phyloP scores from a whole-genome alignment of 2,329 filamentous ascomycete genomes.

The Gaeumannomyces sp. region DNA sequence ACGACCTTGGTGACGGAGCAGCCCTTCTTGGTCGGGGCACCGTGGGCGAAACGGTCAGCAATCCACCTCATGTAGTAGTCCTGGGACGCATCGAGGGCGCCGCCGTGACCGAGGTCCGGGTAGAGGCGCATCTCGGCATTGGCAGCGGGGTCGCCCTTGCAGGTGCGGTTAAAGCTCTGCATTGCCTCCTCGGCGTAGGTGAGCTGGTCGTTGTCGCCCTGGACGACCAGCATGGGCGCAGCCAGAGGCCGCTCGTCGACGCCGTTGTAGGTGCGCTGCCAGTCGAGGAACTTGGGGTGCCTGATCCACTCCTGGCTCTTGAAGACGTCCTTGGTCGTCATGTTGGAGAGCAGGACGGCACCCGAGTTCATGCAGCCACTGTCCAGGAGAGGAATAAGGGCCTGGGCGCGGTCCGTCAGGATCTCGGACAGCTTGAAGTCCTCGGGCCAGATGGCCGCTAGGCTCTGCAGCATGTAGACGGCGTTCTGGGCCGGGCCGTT shows the following conservation, averaged over 20 bases:
- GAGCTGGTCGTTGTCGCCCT: slow-evolving; percentile 16
- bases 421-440: slow-evolving; percentile 15
- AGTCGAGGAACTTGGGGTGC: not conserved
- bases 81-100: slow-evolving; percentile 10
- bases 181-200: slow-evolving; percentile 4
- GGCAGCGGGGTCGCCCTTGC: not conserved
- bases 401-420: slow-evolving; percentile 10
- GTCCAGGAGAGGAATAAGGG: slow-evolving; percentile 11
- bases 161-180: slow-evolving; percentile 3
- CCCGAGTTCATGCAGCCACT: slow-evolving; percentile 14
- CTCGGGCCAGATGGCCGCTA: slow-evolving; percentile 13
- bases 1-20: not conserved
- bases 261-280: slow-evolving; percentile 14
- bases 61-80: slow-evolving; percentile 3
- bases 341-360: slow-evolving; percentile 9
- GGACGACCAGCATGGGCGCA: slow-evolving; percentile 18
- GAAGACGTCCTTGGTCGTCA: slow-evolving; percentile 14
- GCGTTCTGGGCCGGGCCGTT: slow-evolving; percentile 11
- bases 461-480: slow-evolving; percentile 16
- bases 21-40: not conserved
- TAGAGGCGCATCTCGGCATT: not conserved
- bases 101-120: slow-evolving; percentile 1
- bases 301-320: slow-evolving; percentile 14
- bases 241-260: slow-evolving; percentile 17
- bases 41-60: not conserved